Conservation (phyloP, 441 rosid genomes). For the Populus hybrid region DNA sequence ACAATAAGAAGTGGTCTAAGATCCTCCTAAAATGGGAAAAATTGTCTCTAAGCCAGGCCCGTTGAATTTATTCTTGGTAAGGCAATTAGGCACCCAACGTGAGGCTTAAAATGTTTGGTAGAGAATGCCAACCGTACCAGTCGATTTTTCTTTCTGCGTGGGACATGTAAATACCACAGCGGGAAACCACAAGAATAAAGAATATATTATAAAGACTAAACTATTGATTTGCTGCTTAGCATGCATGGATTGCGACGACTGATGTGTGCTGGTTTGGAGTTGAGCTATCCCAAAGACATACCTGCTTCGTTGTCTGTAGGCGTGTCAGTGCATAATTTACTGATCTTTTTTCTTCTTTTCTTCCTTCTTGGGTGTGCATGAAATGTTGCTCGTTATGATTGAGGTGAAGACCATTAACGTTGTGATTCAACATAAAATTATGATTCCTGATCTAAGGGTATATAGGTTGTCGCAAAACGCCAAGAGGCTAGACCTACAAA, state of each 20-base stretch:
- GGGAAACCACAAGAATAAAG: constrained; percentile 25
- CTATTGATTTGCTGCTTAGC: constrained; percentile 8
- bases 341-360: too few species aligned
- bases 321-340: constrained; percentile 11
- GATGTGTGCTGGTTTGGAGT: background rate
- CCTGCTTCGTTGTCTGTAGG: constrained; percentile 1
- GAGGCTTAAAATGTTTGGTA: background rate
- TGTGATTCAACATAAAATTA: background rate
- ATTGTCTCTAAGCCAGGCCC: background rate
- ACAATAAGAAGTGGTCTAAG: background rate
- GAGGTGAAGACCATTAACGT: background rate
- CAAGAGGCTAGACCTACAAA: background rate
- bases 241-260: constrained; percentile 13
- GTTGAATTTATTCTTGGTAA: constrained; percentile 17
- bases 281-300: constrained; percentile 4
- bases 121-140: background rate
- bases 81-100: background rate
- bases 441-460: background rate
- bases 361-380: background rate
- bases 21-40: background rate
- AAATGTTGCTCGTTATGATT: background rate
- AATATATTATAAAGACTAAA: background rate
- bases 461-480: background rate
- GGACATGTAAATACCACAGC: constrained; percentile 20
- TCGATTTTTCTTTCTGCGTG: constrained; percentile 11